phyloP scores from a whole-genome alignment of 2,329 filamentous ascomycete genomes.

The Macrophomina phaseolina region DNA sequence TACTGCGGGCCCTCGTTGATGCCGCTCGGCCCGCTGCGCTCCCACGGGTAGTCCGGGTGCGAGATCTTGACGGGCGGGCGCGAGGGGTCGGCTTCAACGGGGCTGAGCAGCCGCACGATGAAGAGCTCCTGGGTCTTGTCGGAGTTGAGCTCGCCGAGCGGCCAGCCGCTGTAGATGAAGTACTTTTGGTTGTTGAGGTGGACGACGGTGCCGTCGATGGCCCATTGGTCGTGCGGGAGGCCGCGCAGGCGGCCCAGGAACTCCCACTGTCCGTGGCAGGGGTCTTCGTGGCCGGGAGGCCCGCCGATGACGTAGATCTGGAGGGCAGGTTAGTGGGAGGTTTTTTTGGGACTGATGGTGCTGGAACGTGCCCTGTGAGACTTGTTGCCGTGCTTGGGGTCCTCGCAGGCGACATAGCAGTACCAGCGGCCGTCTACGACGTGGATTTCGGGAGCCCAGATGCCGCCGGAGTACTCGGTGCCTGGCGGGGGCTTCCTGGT shows the following conservation, averaged over 20 bases:
- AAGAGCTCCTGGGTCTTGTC: constrained; percentile 52
- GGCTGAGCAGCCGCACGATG: constrained; percentile 47
- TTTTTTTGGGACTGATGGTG: neutral
- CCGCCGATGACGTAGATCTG: constrained; percentile 53
- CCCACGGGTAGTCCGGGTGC: constrained; percentile 48
- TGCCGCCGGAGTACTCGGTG: constrained; percentile 50
- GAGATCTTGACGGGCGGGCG: constrained; percentile 46
- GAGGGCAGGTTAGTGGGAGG: neutral
- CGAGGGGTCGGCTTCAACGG: constrained; percentile 42
- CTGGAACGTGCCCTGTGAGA: constrained; percentile 40
- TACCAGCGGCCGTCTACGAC: constrained; percentile 59
- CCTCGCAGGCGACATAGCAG: constrained; percentile 55
- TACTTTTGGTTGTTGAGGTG: constrained; percentile 45
- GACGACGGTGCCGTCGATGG: constrained; percentile 55
- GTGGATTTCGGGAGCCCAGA: constrained; percentile 65
- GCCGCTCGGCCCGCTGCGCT: constrained; percentile 46
- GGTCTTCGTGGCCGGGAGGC: constrained; percentile 36
- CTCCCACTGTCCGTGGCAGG: constrained; percentile 45
- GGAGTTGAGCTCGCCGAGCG: constrained; percentile 39
- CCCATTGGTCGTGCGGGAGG: constrained; percentile 52
- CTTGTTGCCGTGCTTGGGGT: constrained; percentile 50
- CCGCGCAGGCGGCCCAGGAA: constrained; percentile 50
- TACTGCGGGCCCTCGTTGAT: constrained; percentile 55
- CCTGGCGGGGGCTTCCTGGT: constrained; percentile 49
- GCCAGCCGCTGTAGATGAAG: constrained; percentile 56